Evolutionary conservation across 305 asterid species (phyloP).

Genomic region (Fraxinus xanthoxyloides): DNA sequence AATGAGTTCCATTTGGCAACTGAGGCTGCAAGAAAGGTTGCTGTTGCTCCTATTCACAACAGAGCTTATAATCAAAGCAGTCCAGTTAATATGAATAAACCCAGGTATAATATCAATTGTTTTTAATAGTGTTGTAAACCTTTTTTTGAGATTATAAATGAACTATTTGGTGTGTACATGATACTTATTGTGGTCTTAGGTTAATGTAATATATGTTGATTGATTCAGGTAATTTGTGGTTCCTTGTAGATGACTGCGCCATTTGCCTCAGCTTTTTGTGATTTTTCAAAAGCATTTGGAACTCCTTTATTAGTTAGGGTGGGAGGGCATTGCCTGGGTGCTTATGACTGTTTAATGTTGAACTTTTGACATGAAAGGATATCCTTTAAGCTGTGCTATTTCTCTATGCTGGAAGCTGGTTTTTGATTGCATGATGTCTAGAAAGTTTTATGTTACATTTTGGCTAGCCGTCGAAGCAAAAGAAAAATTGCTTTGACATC

Average conservation of each 20-base stretch:
- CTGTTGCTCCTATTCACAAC: constrained; percentile 55
- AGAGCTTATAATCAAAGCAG: constrained; percentile 51
- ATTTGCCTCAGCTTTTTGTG: constrained; percentile 34
- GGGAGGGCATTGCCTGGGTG: constrained; percentile 22
- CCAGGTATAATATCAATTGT: constrained; percentile 43
- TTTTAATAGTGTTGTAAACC: not conserved
- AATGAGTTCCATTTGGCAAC: constrained; percentile 65
- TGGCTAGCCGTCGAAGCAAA: constrained; percentile 19
- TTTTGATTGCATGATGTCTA: constrained; percentile 20
- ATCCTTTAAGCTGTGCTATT: not conserved
- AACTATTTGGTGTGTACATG: not conserved
- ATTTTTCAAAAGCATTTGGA: constrained; percentile 32
- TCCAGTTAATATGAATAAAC: constrained; percentile 45
- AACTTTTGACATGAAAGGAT: constrained; percentile 13
- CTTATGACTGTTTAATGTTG: constrained; percentile 15
- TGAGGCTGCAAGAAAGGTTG: constrained; percentile 75
- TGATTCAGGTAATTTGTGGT: constrained; percentile 57
- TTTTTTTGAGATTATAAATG: not conserved
- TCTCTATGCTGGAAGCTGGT: constrained; percentile 20
- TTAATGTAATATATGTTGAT: constrained; percentile 6
- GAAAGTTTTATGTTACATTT: constrained; percentile 10
- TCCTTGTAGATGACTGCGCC: constrained; percentile 40
- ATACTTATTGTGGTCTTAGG: constrained; percentile 3
- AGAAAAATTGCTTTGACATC: constrained; percentile 10
- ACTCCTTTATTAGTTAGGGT: constrained; percentile 24